phyloP scores from a whole-genome alignment of 2,329 filamentous ascomycete genomes.

The Nemania diffusa region DNA sequence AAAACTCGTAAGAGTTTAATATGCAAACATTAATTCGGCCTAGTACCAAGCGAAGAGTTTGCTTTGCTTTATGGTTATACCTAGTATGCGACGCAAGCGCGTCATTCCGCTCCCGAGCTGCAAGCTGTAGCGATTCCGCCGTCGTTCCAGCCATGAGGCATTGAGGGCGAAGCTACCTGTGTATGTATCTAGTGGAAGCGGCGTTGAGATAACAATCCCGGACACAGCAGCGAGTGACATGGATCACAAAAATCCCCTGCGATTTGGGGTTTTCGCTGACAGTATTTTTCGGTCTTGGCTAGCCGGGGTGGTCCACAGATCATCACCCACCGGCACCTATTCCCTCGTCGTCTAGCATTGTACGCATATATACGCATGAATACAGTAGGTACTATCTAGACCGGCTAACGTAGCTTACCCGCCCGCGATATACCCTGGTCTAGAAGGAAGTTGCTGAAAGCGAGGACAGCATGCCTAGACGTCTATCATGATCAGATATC shows the following conservation, averaged over 20 bases:
- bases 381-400: slow-evolving; percentile 1
- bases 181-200: background rate
- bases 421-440: slow-evolving; percentile 13
- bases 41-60: slow-evolving; percentile 37
- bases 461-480: slow-evolving; percentile 5
- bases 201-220: background rate
- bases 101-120: slow-evolving; percentile 3
- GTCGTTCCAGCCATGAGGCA: slow-evolving; percentile 17
- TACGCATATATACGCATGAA: slow-evolving; percentile 21
- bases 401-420: slow-evolving; percentile 9
- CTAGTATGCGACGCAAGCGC: background rate
- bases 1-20: slow-evolving; percentile 34
- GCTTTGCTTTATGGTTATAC: background rate
- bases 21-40: slow-evolving; percentile 40
- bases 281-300: slow-evolving; percentile 31
- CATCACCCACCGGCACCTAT: background rate
- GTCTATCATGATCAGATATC: slow-evolving; percentile 25
- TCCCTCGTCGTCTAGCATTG: slow-evolving; percentile 1
- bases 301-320: slow-evolving; percentile 27
- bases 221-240: background rate
- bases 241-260: background rate
- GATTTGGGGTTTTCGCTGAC: slow-evolving; percentile 9
- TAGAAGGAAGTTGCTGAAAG: slow-evolving; percentile 8
- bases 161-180: background rate
- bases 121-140: slow-evolving; percentile 2